Evolutionary conservation across 495 filamentous ascomycete species (phyloP), one percentile per base, ranked within the genome.

Genomic region (Penicillium angulare): DNA sequence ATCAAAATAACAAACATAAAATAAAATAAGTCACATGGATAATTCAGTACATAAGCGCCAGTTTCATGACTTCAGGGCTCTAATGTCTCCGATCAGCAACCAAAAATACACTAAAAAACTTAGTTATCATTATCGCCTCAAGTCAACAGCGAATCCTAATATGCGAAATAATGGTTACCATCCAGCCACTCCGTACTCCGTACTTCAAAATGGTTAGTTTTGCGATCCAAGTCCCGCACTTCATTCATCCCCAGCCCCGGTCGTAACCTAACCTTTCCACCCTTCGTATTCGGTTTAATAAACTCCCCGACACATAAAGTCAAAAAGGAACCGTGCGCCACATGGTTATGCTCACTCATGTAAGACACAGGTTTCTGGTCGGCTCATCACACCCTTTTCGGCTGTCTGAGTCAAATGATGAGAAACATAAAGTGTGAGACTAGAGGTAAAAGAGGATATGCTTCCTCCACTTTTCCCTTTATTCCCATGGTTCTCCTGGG

Each of bases 321-420:
- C 39, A 44, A 55, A 47, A 57, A 52, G 47, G 42, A 54, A 52
- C 50, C 53, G 49, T 48, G 52, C 47, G 53, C 60, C 60, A 63
- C 60, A 63, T 63, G 57, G 60, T 52, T 45, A 39, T 56, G 56
- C 45, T 55, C 48, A 59, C 49, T 55, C 59, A 62, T 56, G 57
- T 63, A 52, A 60, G 41, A 60, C 56, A 60, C 50, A 45, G 27
- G 27, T 31, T 12, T 31, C 43, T 26, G 23, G 43, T 52, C 50
- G 55, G 55, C 38, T 50, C 50, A 49, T 53, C n/a, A 21, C 40
- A 29, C 55, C 55, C 15, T 7, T 53, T 48, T 47, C 9, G 38
- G 33, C 29, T 24, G 27, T 29, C 13, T 41, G 27, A 31, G 27
- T 31, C 13, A 31, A 31, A 31, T 31, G 13, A 31, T 31, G 8